A percentile compares a stretch with the other conserved stretches of the same genome.
phyloP scores from a whole-genome alignment of 371 early-diverging fungal species.

The Mucor plumbeus region DNA sequence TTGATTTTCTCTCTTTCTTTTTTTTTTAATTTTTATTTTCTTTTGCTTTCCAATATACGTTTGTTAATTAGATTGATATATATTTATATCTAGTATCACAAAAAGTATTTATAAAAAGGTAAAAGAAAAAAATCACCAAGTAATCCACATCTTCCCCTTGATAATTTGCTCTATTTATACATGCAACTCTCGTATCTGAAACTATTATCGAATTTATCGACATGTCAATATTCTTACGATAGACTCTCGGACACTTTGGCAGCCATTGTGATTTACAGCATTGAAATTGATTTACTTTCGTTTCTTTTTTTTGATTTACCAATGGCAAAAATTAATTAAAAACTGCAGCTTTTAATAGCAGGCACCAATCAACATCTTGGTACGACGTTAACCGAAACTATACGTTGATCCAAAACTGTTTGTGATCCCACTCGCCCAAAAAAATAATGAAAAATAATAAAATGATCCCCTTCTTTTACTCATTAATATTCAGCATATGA shows the following conservation, averaged over 20 bases:
- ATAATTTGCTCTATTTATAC: background rate
- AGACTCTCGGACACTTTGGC: background rate
- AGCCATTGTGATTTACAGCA: conserved; percentile 1
- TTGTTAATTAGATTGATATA: background rate
- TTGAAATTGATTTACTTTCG: background rate
- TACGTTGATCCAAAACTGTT: background rate
- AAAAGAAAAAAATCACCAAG: too few relatives aligned
- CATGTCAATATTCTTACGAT: background rate
- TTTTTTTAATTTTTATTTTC: background rate
- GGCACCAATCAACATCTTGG: conserved; percentile 8
- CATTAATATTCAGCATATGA: too few relatives aligned
- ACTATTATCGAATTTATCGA: background rate
- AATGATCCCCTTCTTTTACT: background rate
- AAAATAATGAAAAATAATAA: background rate
- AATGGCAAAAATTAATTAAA: conserved; percentile 1
- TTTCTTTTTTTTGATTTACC: background rate
- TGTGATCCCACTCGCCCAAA: conserved; percentile 1
- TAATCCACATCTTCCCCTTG: background rate
- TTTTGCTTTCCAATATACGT: too few relatives aligned
- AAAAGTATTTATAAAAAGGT: too few relatives aligned
- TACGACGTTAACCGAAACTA: background rate
- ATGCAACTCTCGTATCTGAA: background rate
- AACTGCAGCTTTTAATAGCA: conserved; percentile 2
- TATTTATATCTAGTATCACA: background rate
- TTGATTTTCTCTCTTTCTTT: background rate